Percentiles rank a stretch among this genome's conserved stretches.
These are phyloP conservation scores for Betula pendula DNA, from an alignment of 306 rosid species.

Conservation along the genomic window DNA sequence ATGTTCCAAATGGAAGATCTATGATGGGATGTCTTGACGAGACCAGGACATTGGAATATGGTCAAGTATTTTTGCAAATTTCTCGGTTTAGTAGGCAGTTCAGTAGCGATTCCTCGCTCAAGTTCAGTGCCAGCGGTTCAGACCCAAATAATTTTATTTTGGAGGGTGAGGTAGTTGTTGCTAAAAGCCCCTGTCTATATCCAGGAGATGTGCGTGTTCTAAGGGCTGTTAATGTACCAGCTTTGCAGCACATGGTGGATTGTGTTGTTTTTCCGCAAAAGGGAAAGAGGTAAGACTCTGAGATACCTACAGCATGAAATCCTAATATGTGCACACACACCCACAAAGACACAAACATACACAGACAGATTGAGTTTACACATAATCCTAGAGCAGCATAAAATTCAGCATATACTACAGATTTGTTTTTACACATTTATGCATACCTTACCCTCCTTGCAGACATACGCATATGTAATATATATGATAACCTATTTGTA, in stretches of 20 bases:
- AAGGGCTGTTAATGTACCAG: constrained; percentile 36
- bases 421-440: too few relatives aligned
- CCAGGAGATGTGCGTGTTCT: constrained; percentile 48
- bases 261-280: constrained; percentile 52
- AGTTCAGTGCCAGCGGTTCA: not conserved
- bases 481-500: too few relatives aligned
- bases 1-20: constrained; percentile 35
- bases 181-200: constrained; percentile 44
- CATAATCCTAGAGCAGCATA: too few relatives aligned
- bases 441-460: not conserved
- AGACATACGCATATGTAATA: too few relatives aligned
- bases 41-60: constrained; percentile 39
- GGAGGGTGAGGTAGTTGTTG: constrained; percentile 34
- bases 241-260: constrained; percentile 42
- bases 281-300: constrained; percentile 34
- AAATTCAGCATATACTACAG: too few relatives aligned
- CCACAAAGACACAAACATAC: too few relatives aligned
- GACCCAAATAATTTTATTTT: constrained; percentile 12
- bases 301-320: not conserved
- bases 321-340: not conserved
- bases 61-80: constrained; percentile 42
- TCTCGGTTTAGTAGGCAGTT: constrained; percentile 10
- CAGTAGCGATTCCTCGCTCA: not conserved
- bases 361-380: too few relatives aligned
- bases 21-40: constrained; percentile 56